These are phyloP conservation scores for Podospora anserina DNA, from an alignment of 495 filamentous ascomycete species.

Conservation along the genomic window DNA sequence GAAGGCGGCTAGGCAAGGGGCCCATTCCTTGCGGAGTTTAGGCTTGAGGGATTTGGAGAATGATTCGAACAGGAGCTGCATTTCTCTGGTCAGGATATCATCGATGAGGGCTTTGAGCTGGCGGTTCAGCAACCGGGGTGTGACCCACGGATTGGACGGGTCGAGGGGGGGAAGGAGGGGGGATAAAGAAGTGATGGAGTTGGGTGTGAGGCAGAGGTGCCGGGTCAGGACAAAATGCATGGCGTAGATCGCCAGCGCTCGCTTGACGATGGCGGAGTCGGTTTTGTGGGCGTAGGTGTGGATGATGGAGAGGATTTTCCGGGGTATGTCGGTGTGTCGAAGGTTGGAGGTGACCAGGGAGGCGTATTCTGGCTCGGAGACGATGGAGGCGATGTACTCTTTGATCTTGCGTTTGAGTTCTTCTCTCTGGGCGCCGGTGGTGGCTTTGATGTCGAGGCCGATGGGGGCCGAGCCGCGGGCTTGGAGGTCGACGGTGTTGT, in stretches of 20 bases:
- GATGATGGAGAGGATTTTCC: conserved; percentile 40
- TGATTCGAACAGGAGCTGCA: conserved; percentile 43
- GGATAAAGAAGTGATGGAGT: conserved; percentile 37
- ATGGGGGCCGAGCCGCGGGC: conserved; percentile 41
- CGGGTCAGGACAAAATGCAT: conserved; percentile 52
- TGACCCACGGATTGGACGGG: conserved; percentile 38
- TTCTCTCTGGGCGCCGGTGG: conserved; percentile 29
- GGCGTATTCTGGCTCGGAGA: conserved; percentile 39
- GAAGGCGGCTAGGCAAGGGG: conserved; percentile 50
- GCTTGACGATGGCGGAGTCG: conserved; percentile 41
- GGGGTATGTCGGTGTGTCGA: conserved; percentile 40
- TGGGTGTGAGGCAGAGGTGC: conserved; percentile 44
- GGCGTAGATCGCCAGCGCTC: conserved; percentile 48
- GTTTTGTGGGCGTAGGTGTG: conserved; percentile 39
- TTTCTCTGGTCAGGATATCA: conserved; percentile 46
- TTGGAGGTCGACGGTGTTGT: conserved; percentile 37
- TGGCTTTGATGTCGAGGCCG: conserved; percentile 35
- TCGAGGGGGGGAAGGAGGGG: conserved; percentile 27
- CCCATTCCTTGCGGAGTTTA: conserved; percentile 48
- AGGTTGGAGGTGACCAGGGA: conserved; percentile 45
- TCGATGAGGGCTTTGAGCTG: conserved; percentile 53
- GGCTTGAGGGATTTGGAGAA: conserved; percentile 49
- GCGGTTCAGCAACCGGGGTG: conserved; percentile 49
- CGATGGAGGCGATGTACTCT: conserved; percentile 45
- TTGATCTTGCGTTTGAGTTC: conserved; percentile 40